Conservation (phyloP, 75 land plant genomes). For the Sequoiadendron giganteum region DNA sequence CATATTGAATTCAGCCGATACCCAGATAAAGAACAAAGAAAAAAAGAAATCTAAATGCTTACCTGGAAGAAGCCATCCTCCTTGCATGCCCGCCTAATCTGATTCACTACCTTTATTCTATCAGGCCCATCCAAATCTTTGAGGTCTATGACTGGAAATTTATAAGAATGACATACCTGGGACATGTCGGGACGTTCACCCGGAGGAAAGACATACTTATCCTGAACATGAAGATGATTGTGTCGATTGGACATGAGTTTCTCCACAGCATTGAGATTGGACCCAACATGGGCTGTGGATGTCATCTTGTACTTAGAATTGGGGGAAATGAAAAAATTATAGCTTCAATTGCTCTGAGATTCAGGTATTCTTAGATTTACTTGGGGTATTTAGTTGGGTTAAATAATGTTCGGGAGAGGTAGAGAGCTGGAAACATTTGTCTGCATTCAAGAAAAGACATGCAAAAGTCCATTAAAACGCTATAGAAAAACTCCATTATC, state of each 20-base stretch:
- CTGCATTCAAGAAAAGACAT: too few relatives aligned
- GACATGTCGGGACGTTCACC: background rate
- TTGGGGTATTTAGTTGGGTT: too few relatives aligned
- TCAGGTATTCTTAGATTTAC: too few relatives aligned
- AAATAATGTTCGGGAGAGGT: too few relatives aligned
- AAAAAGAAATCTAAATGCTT: background rate
- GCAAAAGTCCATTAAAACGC: too few relatives aligned
- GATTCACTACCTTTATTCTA: conserved; percentile 16
- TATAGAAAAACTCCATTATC: too few relatives aligned
- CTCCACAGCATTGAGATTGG: background rate
- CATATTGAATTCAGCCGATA: too few relatives aligned
- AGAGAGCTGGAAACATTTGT: too few relatives aligned
- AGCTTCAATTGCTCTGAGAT: too few relatives aligned
- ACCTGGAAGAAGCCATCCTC: conserved; percentile 35
- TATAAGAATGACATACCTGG: background rate
- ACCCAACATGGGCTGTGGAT: background rate
- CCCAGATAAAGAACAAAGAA: too few relatives aligned
- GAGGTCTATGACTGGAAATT: conserved; percentile 60
- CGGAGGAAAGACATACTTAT: background rate
- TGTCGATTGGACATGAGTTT: background rate
- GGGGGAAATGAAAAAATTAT: too few relatives aligned
- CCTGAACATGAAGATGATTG: background rate
- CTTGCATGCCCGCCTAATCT: conserved; percentile 18
- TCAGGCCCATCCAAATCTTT: conserved; percentile 29
- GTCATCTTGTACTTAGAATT: background rate